Evolutionary conservation across 495 filamentous ascomycete genomes (phyloP), one percentile per base, ranked within the genome.

Genomic region (Penicillium riverlandense): DNA sequence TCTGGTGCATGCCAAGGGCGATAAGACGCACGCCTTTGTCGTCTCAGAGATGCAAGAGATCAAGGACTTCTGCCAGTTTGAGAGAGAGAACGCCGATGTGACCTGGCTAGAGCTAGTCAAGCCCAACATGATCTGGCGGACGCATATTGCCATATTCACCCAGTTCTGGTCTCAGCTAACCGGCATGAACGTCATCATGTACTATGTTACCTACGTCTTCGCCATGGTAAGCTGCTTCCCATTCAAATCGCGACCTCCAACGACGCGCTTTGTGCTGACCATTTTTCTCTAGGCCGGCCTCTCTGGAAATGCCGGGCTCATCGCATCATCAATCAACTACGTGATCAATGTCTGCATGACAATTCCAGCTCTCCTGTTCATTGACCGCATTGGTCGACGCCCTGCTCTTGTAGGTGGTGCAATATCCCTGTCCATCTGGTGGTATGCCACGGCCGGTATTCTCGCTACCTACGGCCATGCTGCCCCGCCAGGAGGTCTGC

Each of bases 111-210:
- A 89, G 44, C 66, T 92, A 7, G 73, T 92, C 62, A 74, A 65
- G 30, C 80, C 81, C 0, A 64, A 69, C 8, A 88, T 89, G 83
- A 61, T 86, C 59, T 82, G 87, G 64, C 78, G 84, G 11, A 85
- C 83, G 22, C 52, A 75, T 41, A 80, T 85, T 50, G 85, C 86
- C 44, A 47, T 90, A 30, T 88, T 85, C 54, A 83, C 75, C 1
- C 87, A 90, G 64, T 84, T 92, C 57, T 90, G 86, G 86, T 82
- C 80, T 31, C 87, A 92, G 57, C 65, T 90, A 37, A 86, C 84
- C 1, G 87, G 87, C 34, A 88, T 89, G 82, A 90, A 89, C 57
- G 84, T 90, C 22, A 90, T 90, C 84, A 87, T 65, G 61, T 62
- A 63, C 43, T 68, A 68, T 45, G 64, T 68, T 40, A 63, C 51